Evolutionary conservation across 2,329 filamentous ascomycete species (phyloP), one percentile per base, ranked within the genome.

Genomic region (Monilinia polystroma): DNA sequence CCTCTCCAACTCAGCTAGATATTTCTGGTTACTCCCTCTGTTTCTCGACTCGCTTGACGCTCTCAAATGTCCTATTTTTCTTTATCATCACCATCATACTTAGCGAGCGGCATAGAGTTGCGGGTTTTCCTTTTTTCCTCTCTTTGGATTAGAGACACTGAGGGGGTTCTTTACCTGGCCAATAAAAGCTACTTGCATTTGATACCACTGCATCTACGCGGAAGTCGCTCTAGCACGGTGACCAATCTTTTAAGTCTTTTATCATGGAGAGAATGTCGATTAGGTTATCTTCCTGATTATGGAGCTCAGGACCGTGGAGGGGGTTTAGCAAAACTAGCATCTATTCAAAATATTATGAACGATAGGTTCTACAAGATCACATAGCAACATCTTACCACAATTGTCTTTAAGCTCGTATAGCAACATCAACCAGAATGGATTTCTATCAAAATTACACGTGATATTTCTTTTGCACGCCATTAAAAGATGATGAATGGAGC

Each of bases 101-200:
- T 20, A 43, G 18, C 60, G 49, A 43, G 18, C 60, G 60, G 23
- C 6, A 32, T 29, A 54, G 60, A 49, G 47, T 43, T 54, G 60
- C 35, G 23, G n/a, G 23, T 51, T 20, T 14, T 26, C 41, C 43
- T 51, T 14, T 38, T 20, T 14, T 18, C 41, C 43, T 51, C 14
- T 38, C 35, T 43, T 54, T 63, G 32, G 49, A 11, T 35, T 60
- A 20, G 29, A 60, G 12, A 11, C 12, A 49, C 5, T 8, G 14
- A 16, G 14, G 23, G 20, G 29, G 8, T 4, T 51, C 26, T 38
- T 26, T 10, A 35, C 29, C 14, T 26, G 8, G 8, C 29, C 18
- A 7, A 51, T 38, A 38, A 20, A 51, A 38, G n/a, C 3, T 20
- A 51, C 14, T 51, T 38, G 20, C n/a, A 60, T 60, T 60, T 32